These are phyloP conservation scores for Leishmania major DNA, from an alignment of 208 protist genomes.

Conservation along the genomic window DNA sequence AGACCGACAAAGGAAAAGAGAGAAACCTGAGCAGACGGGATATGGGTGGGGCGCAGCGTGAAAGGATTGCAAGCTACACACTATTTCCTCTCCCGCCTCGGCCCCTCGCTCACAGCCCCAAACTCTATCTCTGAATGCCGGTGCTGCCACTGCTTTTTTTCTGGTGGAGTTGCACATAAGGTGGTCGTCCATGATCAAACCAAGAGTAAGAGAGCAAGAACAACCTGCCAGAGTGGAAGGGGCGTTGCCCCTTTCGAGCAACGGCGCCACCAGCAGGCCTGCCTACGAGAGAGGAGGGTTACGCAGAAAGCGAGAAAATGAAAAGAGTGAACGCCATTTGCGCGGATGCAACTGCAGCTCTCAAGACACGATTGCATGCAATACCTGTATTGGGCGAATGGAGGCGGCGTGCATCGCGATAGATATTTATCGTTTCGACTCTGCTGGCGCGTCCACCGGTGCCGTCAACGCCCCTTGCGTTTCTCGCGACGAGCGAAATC, in stretches of 20 bases:
- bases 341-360: not conserved
- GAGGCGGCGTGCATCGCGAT: not conserved
- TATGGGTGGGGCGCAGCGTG: not conserved
- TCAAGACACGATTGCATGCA: not conserved
- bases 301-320: not conserved
- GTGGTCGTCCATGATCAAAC: not conserved
- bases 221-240: not conserved
- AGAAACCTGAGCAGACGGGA: too few relatives aligned
- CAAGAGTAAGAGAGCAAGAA: not conserved
- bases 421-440: not conserved
- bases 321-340: not conserved
- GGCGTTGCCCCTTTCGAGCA: not conserved
- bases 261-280: not conserved
- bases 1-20: not conserved
- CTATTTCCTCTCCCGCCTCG: not conserved
- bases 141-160: not conserved
- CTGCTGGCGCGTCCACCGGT: not conserved
- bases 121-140: not conserved
- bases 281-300: not conserved
- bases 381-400: not conserved
- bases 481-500: slow-evolving; percentile 56
- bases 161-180: not conserved
- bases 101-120: not conserved
- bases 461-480: slow-evolving; percentile 41
- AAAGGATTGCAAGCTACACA: not conserved